Conservation (phyloP, 2,329 filamentous ascomycete species). For the Sodiomyces alkalinus region DNA sequence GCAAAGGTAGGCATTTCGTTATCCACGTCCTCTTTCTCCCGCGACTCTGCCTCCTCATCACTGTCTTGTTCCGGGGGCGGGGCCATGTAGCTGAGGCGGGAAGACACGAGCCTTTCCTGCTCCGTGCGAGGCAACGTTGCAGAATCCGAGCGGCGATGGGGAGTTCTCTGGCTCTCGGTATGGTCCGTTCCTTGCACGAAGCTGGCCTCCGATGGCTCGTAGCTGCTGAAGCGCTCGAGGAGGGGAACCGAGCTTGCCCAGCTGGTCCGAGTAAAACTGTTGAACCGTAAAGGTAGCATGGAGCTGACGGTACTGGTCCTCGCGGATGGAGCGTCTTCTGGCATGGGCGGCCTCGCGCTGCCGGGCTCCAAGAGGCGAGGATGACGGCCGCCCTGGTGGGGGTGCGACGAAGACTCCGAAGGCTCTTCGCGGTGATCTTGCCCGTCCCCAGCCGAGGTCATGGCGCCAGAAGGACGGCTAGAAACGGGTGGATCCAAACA, state of each 20-base stretch:
- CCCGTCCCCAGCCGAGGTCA: too few relatives aligned
- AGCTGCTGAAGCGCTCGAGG: conserved; percentile 8
- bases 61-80: background rate
- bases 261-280: conserved; percentile 6
- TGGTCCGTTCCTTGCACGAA: conserved; percentile 1
- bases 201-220: conserved; percentile 5
- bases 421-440: background rate
- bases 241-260: conserved; percentile 9
- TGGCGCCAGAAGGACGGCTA: too few relatives aligned
- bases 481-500: too few relatives aligned
- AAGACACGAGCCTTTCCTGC: conserved; percentile 4
- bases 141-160: conserved; percentile 4
- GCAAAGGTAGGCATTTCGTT: conserved; percentile 3
- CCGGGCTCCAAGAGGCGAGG: too few relatives aligned
- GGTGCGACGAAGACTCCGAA: background rate
- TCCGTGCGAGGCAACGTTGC: conserved; percentile 6
- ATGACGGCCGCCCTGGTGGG: background rate
- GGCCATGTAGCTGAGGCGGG: conserved; percentile 2
- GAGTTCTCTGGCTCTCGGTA: background rate
- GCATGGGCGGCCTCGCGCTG: too few relatives aligned
- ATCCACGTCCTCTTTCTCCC: too few relatives aligned
- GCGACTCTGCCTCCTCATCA: conserved; percentile 2
- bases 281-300: conserved; percentile 6
- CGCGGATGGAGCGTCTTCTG: too few relatives aligned
- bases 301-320: conserved; percentile 6